Evolutionary conservation across 495 filamentous ascomycete species (phyloP).

Genomic region (Tuber melanosporum): DNA sequence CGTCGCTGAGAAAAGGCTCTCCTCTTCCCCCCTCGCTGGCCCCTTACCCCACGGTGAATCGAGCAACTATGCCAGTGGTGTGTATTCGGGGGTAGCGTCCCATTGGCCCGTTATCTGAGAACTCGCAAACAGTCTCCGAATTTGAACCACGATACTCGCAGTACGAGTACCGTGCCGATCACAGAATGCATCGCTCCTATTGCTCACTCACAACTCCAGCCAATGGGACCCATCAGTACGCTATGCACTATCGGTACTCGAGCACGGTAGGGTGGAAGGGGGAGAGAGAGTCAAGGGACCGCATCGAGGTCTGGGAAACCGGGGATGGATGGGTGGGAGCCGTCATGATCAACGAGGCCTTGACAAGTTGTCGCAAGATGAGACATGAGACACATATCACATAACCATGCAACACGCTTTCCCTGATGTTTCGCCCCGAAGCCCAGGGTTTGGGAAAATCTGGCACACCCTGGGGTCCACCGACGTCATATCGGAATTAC

Average conservation of each 20-base stretch:
- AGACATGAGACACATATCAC: background rate
- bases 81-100: too few species aligned
- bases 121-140: background rate
- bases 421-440: background rate
- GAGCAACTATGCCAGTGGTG: too few species aligned
- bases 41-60: background rate
- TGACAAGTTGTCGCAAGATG: background rate
- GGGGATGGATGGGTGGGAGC: too few species aligned
- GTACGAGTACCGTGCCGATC: background rate
- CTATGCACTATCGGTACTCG: background rate
- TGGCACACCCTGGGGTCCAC: background rate
- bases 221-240: background rate
- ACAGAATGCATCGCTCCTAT: background rate
- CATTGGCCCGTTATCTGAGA: background rate
- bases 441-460: background rate
- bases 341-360: background rate
- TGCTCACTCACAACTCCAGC: background rate
- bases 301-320: background rate
- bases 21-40: background rate
- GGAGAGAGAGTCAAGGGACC: background rate
- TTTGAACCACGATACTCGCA: background rate
- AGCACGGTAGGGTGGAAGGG: too few species aligned
- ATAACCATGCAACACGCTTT: background rate
- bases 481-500: background rate
- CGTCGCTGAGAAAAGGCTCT: background rate